A percentile compares a stretch with the other conserved stretches of the same genome.
Conservation (phyloP, 176 grass and related monocot genomes). For the Themeda triandra region DNA sequence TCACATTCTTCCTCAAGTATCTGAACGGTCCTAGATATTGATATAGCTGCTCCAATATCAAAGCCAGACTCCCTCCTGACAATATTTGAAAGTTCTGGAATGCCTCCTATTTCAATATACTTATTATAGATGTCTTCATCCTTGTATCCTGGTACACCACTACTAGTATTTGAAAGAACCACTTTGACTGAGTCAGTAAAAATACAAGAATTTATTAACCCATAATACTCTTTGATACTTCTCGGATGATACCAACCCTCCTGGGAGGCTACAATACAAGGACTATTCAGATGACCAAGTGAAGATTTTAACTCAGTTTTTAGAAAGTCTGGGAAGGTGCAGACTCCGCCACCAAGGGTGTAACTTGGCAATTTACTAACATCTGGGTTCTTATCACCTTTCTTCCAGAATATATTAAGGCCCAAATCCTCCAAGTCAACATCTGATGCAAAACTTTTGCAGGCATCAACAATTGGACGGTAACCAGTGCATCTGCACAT, state of each 20-base stretch:
- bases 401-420: constrained; percentile 73
- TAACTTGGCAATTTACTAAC: constrained; percentile 50
- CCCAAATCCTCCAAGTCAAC: constrained; percentile 82
- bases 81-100: constrained; percentile 58
- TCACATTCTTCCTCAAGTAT: constrained; percentile 35
- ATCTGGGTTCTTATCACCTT: constrained; percentile 36
- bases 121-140: constrained; percentile 49
- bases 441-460: constrained; percentile 79
- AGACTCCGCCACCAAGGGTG: constrained; percentile 40
- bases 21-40: constrained; percentile 54
- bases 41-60: constrained; percentile 58
- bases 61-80: constrained; percentile 27
- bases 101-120: constrained; percentile 61
- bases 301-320: constrained; percentile 53
- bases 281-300: not conserved
- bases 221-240: constrained; percentile 47
- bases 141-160: constrained; percentile 60
- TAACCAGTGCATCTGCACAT: constrained; percentile 81
- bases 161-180: constrained; percentile 59
- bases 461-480: constrained; percentile 68
- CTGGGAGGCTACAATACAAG: not conserved
- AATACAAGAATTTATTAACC: constrained; percentile 30
- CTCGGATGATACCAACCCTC: constrained; percentile 57
- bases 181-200: constrained; percentile 46
- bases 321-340: constrained; percentile 60